Evolutionary conservation across 2,329 filamentous ascomycete genomes (phyloP), one percentile per base, ranked within the genome.

Genomic region (Thielaviopsis musarum): DNA sequence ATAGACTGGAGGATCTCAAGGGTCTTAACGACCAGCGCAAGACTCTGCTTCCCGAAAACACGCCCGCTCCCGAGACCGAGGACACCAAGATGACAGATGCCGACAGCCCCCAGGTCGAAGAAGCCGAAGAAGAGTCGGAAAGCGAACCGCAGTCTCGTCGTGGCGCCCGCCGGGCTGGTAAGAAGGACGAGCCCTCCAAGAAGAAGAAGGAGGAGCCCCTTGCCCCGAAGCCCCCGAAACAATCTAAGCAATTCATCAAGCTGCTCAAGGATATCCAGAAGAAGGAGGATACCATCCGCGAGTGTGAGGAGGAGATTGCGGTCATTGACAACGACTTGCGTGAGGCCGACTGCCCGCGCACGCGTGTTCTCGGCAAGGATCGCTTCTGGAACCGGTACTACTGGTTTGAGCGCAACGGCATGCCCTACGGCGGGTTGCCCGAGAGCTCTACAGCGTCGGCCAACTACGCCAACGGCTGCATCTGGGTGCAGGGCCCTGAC

Each of bases 321-420:
- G 79, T 85, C 34, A 81, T 95, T 57, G 91, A 97, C 66, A 91
- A 94, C 66, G 91, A 97, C 69, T 77, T 98, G 53, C 87, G 93
- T 57, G 91, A 97, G 71, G 90, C 91, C 49, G 88, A 96, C 70
- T 95, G 91, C 66, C 88, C 91, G 41, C 85, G 93, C 63, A 95
- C 91, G 19, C 84, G 88, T 63, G 83, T 91, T 19, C 77, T 98
- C 26, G 93, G 93, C 62, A 91, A 93, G 69, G 93, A 98, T 71
- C 83, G 93, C 52, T 98, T 95, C 76, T 95, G 91, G 83, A 97
- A 98, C 71, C 83, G 91, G 58, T 98, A 97, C 72, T 97, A 94
- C 76, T 98, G 93, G 91, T 96, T 97, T 70, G 93, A 98, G 72
- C 85, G 91, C 63, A 98, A 97, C 67, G 93, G 91, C 24, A 97